phyloP scores from a whole-genome alignment of 768 basidiomycete species.

The Russula sp. region DNA sequence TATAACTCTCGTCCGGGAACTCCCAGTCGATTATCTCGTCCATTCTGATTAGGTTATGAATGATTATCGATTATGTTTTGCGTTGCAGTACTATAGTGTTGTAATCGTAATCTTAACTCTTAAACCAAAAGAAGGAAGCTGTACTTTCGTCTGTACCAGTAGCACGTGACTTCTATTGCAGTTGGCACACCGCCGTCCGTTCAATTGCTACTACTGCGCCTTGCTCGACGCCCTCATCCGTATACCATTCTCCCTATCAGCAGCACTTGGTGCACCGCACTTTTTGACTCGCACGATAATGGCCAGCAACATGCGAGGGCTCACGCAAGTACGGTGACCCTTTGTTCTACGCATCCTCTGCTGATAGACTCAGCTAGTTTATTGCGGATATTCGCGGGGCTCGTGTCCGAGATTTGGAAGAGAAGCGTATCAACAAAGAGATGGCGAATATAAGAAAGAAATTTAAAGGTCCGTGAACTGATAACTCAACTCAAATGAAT shows the following conservation, averaged over 20 bases:
- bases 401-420: slow-evolving; percentile 92
- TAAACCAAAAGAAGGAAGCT: no score
- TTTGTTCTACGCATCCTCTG: not conserved
- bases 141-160: not conserved
- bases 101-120: not conserved
- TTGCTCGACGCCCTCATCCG: not conserved
- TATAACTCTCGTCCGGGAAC: slow-evolving; percentile 61
- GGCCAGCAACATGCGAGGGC: slow-evolving; percentile 88
- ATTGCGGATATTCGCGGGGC: slow-evolving; percentile 99
- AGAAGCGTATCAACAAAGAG: slow-evolving; percentile 99
- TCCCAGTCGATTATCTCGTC: slow-evolving; percentile 53
- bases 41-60: slow-evolving; percentile 33
- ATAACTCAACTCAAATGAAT: not conserved
- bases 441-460: slow-evolving; percentile 99
- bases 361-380: slow-evolving; percentile 55
- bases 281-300: slow-evolving; percentile 42
- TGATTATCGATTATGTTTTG: not conserved
- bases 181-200: no score
- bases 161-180: slow-evolving; percentile 15
- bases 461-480: slow-evolving; percentile 73
- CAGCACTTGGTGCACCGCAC: slow-evolving; percentile 24
- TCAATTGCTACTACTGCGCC: not conserved
- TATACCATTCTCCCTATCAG: not conserved
- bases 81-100: not conserved
- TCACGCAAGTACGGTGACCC: slow-evolving; percentile 72